phyloP scores from a whole-genome alignment of 768 basidiomycete species.

The Nidula microcarpa region DNA sequence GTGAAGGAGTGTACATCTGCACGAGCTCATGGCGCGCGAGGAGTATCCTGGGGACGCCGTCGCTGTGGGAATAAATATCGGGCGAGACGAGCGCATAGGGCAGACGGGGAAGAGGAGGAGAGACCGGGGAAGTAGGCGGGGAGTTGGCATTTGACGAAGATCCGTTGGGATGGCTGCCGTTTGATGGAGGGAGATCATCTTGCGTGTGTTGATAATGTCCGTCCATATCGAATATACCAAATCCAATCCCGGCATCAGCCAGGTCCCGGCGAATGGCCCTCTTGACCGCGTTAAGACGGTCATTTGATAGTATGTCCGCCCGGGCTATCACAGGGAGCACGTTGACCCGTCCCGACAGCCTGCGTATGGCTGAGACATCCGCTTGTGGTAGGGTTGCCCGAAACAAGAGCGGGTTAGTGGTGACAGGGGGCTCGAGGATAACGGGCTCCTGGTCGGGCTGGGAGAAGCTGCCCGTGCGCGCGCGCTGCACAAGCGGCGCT shows the following conservation, averaged over 20 bases:
- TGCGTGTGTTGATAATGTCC: constrained; percentile 42
- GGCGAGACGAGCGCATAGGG: constrained; percentile 87
- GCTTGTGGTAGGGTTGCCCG: constrained; percentile 63
- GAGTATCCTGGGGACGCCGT: constrained; percentile 60
- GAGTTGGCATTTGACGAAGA: constrained; percentile 49
- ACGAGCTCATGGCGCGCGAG: constrained; percentile 69
- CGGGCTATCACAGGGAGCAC: constrained; percentile 84
- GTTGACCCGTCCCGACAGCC: constrained; percentile 78
- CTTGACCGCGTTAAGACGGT: constrained; percentile 77
- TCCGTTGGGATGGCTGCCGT: constrained; percentile 47
- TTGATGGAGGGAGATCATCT: constrained; percentile 40
- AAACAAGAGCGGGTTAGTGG: constrained; percentile 66
- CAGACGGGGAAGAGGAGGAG: constrained; percentile 58
- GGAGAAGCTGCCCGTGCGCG: constrained; percentile 70
- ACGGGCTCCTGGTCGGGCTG: constrained; percentile 72
- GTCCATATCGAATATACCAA: constrained; percentile 86
- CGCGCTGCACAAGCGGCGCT: constrained; percentile 62
- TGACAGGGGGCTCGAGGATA: constrained; percentile 76
- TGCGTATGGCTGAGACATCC: constrained; percentile 77
- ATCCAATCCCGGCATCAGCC: constrained; percentile 82
- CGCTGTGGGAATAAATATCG: constrained; percentile 81
- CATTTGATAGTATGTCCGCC: constrained; percentile 78
- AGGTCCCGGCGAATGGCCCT: constrained; percentile 77
- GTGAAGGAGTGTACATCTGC: constrained; percentile 67
- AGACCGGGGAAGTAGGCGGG: constrained; percentile 66